A percentile compares a stretch with the other conserved stretches of the same genome.
Conservation (phyloP, 257 asterid species). For the Coffea eugenioides region DNA sequence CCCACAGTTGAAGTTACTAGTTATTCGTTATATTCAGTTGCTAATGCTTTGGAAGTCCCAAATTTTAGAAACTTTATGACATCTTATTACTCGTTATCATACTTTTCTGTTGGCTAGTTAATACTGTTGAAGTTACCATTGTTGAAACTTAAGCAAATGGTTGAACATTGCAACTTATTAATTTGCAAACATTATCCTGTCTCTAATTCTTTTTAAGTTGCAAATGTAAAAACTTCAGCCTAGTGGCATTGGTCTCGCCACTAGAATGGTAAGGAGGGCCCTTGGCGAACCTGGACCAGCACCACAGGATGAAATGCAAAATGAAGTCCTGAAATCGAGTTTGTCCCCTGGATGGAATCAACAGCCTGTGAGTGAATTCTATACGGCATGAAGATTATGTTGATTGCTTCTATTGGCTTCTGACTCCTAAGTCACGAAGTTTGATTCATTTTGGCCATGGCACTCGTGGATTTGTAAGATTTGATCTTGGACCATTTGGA, state of each 20-base stretch:
- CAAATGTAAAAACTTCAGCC: background rate
- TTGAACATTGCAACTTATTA: background rate
- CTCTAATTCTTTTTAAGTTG: background rate
- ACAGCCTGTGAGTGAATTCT: background rate
- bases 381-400: background rate
- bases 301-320: background rate
- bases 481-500: background rate
- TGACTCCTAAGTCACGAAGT: background rate
- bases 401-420: background rate
- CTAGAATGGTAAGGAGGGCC: background rate
- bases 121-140: conserved; percentile 32
- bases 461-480: too few species aligned
- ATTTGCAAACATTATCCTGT: background rate
- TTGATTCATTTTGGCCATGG: too few species aligned
- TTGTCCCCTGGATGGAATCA: background rate
- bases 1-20: background rate
- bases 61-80: background rate
- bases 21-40: background rate
- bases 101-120: background rate
- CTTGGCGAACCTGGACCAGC: background rate
- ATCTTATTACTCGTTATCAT: too few species aligned
- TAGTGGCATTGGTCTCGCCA: background rate
- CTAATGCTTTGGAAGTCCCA: background rate
- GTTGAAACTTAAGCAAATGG: conserved; percentile 39
- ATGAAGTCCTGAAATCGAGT: background rate